Conservation (phyloP, 1,284 basidiomycete species). For the Microbotryum silenes-acaulis region DNA sequence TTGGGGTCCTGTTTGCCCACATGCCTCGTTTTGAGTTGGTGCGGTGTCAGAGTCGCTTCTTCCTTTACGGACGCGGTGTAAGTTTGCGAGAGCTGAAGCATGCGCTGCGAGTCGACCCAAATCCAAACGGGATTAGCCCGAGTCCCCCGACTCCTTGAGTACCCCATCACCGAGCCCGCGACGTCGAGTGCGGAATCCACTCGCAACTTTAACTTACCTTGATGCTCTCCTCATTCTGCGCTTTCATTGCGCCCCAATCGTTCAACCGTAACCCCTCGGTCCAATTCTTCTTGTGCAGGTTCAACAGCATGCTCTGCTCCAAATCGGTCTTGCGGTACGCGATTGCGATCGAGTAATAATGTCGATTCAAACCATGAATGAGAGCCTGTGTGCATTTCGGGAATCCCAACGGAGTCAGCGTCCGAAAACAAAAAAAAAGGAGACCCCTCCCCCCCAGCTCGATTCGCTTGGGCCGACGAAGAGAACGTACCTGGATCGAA, state of each 20-base stretch:
- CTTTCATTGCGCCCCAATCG: conserved; percentile 78
- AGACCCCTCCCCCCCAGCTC: too few species aligned
- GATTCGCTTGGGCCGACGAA: too few species aligned
- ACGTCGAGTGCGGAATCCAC: too few species aligned
- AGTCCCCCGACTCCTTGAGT: too few species aligned
- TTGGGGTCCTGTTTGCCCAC: conserved; percentile 98
- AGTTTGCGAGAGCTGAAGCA: conserved; percentile 79
- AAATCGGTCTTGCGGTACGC: conserved; percentile 95
- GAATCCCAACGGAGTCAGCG: too few species aligned
- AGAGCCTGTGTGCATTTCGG: conserved; percentile 29
- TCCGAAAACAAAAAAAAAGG: background rate
- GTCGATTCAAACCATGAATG: conserved; percentile 80
- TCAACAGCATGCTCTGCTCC: conserved; percentile 97
- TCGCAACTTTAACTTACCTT: conserved; percentile 51
- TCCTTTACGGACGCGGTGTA: conserved; percentile 97
- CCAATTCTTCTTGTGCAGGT: conserved; percentile 95
- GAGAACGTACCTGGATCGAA: conserved; percentile 65
- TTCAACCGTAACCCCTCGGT: conserved; percentile 85
- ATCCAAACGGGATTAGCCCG: too few species aligned
- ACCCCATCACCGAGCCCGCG: too few species aligned
- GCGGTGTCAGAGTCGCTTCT: conserved; percentile 79
- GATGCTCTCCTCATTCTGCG: conserved; percentile 80
- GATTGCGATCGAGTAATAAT: conserved; percentile 94
- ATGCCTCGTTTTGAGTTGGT: conserved; percentile 89
- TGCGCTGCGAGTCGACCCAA: conserved; percentile 52